These are phyloP conservation scores for Arabidopsis hybrid DNA, from an alignment of 441 rosid genomes.

Conservation along the genomic window DNA sequence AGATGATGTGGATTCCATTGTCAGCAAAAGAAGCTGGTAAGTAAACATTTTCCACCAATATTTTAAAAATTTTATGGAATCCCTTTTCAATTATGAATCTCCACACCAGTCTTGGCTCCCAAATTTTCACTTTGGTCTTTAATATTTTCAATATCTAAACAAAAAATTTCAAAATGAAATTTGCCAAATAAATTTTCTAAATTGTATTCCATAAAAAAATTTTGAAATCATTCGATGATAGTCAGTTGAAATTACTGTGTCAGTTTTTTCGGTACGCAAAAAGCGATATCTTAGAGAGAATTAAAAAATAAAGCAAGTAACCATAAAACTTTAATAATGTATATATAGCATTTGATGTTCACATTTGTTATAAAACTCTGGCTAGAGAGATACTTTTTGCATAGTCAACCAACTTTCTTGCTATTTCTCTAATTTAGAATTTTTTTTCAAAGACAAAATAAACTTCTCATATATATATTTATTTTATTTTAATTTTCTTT, in stretches of 20 bases:
- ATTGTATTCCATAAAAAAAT: background rate
- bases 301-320: background rate
- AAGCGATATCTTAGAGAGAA: background rate
- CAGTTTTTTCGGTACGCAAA: background rate
- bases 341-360: too few species aligned
- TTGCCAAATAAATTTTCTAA: background rate
- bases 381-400: background rate
- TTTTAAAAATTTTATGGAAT: background rate
- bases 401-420: background rate
- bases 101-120: slow-evolving; percentile 1
- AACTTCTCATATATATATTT: background rate
- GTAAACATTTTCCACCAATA: slow-evolving; percentile 23
- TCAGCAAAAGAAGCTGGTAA: slow-evolving; percentile 16
- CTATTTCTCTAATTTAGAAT: background rate
- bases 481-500: background rate
- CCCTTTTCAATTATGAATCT: slow-evolving; percentile 18
- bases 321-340: background rate
- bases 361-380: background rate
- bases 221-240: background rate
- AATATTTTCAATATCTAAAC: background rate
- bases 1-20: slow-evolving; percentile 15
- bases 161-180: background rate
- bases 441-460: too few species aligned
- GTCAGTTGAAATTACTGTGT: background rate
- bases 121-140: background rate